These are phyloP conservation scores for Strobilomyces echinocephalus DNA, from an alignment of 768 basidiomycete genomes.

Conservation along the genomic window DNA sequence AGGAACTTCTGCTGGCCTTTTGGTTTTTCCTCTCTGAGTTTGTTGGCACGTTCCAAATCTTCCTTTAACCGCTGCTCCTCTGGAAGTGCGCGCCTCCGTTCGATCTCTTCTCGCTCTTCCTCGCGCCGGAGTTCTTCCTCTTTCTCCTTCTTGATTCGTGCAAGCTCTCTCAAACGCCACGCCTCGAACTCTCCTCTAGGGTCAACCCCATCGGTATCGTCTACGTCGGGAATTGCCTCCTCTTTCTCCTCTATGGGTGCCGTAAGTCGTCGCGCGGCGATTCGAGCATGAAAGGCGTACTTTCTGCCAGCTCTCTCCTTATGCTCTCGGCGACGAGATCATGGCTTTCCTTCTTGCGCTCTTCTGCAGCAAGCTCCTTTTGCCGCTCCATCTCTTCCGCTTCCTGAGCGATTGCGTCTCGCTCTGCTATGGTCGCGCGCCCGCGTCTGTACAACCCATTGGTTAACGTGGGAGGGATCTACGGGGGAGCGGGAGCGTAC, in stretches of 20 bases:
- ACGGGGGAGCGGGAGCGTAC: constrained; percentile 41
- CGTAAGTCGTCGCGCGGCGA: constrained; percentile 2
- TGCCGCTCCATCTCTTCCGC: constrained; percentile 68
- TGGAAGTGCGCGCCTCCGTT: constrained; percentile 85
- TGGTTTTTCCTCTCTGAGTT: constrained; percentile 80
- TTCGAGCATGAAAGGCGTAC: constrained; percentile 42
- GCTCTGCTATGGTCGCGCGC: constrained; percentile 68
- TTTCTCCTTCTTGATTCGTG: constrained; percentile 91
- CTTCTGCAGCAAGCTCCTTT: constrained; percentile 73
- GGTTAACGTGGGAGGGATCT: neutral
- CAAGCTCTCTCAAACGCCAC: constrained; percentile 91
- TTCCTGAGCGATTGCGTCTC: constrained; percentile 62
- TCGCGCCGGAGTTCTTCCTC: constrained; percentile 80
- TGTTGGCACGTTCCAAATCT: constrained; percentile 82
- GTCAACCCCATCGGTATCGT: constrained; percentile 93
- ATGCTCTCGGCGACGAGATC: constrained; percentile 94
- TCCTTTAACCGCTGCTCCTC: constrained; percentile 91
- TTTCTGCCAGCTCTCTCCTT: constrained; percentile 83
- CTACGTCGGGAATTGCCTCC: constrained; percentile 77
- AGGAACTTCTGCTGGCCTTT: constrained; percentile 90
- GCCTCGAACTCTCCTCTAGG: constrained; percentile 89
- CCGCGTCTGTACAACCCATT: constrained; percentile 49
- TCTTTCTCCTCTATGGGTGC: constrained; percentile 75
- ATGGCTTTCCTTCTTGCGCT: constrained; percentile 83
- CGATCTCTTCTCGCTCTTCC: constrained; percentile 85